phyloP scores from a whole-genome alignment of 1,139 yeast species.

The Saccharomycopsis crataegensis region DNA sequence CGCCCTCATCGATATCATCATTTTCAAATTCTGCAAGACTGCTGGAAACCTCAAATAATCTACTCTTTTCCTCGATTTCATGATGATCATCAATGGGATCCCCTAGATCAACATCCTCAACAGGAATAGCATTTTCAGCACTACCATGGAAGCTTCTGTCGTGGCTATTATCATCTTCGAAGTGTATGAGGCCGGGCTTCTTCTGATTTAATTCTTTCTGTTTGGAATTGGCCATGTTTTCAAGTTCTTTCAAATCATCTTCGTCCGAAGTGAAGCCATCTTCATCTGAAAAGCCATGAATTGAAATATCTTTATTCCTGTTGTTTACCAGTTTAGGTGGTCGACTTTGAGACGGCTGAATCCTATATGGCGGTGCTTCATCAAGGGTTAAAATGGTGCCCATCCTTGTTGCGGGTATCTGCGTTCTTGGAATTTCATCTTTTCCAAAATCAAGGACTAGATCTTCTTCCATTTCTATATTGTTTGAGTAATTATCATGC shows the following conservation, averaged over 20 bases:
- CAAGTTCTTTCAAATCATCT: background rate
- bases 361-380: too few species aligned
- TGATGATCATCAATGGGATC: background rate
- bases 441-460: background rate
- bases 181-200: background rate
- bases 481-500: background rate
- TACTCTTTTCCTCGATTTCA: background rate
- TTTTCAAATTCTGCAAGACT: background rate
- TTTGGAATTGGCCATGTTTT: background rate
- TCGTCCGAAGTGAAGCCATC: background rate
- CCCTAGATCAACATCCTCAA: background rate
- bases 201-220: background rate
- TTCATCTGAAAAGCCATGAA: slow-evolving; percentile 3
- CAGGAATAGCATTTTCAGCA: background rate
- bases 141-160: background rate
- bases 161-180: background rate
- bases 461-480: background rate
- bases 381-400: too few species aligned
- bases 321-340: background rate
- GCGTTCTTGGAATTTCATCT: background rate
- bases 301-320: background rate
- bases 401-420: background rate
- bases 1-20: background rate
- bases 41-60: too few species aligned
- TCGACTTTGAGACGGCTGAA: too few species aligned